A percentile compares a stretch with the other conserved stretches of the same genome.
Evolutionary conservation across 1,139 yeast species (phyloP).

Genomic region (Scheffersomyces lignicola): DNA sequence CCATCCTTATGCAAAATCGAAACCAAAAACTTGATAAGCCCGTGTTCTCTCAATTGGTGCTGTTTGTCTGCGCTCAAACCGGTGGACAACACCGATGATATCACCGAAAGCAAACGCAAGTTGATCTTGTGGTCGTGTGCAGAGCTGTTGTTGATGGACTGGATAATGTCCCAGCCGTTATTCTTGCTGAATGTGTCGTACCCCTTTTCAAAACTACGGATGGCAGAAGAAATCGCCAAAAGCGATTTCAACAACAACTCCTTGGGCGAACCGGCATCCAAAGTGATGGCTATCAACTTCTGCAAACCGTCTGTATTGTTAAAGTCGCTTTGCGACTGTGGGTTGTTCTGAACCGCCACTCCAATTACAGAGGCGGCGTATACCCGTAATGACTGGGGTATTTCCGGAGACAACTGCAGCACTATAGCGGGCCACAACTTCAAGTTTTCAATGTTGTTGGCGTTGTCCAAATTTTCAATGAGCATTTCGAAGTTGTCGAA

Average conservation of each 20-base stretch:
- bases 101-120: constrained; percentile 55
- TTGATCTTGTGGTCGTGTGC: constrained; percentile 38
- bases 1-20: constrained; percentile 38
- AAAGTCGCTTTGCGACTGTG: constrained; percentile 67
- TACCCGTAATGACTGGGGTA: constrained; percentile 40
- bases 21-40: constrained; percentile 39
- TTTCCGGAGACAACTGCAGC: constrained; percentile 43
- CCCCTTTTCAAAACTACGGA: constrained; percentile 69
- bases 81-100: constrained; percentile 58
- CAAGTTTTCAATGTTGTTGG: constrained; percentile 84
- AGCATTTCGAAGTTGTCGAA: constrained; percentile 93
- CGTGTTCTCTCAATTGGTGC: constrained; percentile 40
- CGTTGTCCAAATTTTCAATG: constrained; percentile 91
- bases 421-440: constrained; percentile 76
- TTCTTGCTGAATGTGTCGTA: constrained; percentile 53
- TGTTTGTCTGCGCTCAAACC: constrained; percentile 42
- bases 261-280: constrained; percentile 21
- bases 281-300: constrained; percentile 41
- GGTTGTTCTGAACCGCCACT: constrained; percentile 91
- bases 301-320: constrained; percentile 51
- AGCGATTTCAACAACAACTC: constrained; percentile 61
- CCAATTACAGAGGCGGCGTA: constrained; percentile 77
- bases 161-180: constrained; percentile 62
- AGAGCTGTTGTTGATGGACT: constrained; percentile 10
- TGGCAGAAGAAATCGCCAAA: constrained; percentile 71